Percentiles rank a stretch among this genome's conserved stretches.
Evolutionary conservation across 2,329 filamentous ascomycete species (phyloP).

Genomic region (Ceratocystis lukuohia): DNA sequence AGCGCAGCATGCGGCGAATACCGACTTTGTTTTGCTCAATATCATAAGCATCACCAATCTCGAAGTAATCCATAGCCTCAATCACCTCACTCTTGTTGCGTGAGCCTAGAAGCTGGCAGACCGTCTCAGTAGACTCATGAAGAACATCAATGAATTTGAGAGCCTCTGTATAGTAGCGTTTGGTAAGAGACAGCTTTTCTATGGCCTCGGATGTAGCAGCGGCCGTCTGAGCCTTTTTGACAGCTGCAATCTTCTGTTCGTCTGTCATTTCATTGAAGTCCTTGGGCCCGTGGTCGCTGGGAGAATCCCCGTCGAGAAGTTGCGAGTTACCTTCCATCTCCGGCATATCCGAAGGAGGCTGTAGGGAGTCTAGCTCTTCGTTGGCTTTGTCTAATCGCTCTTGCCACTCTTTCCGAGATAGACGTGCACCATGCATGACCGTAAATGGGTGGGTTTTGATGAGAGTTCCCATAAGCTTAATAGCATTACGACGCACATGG

Average conservation of each 20-base stretch:
- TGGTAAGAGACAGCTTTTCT: conserved; percentile 72
- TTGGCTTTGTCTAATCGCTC: conserved; percentile 71
- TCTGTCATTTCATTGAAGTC: conserved; percentile 73
- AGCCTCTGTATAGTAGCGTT: conserved; percentile 85
- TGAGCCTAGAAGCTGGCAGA: conserved; percentile 80
- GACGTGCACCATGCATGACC: conserved; percentile 75
- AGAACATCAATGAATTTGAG: conserved; percentile 87
- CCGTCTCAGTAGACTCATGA: conserved; percentile 63
- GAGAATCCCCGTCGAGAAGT: conserved; percentile 78
- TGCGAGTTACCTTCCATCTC: conserved; percentile 63
- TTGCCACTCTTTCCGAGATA: conserved; percentile 77
- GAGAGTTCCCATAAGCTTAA: conserved; percentile 76
- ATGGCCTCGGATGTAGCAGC: conserved; percentile 81
- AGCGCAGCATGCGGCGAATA: conserved; percentile 84
- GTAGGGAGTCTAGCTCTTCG: conserved; percentile 63
- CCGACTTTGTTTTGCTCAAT: conserved; percentile 85
- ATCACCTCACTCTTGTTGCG: conserved; percentile 98
- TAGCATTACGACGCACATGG: conserved; percentile 87
- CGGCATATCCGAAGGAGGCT: conserved; percentile 60
- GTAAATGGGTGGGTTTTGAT: conserved; percentile 93
- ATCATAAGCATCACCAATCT: conserved; percentile 89
- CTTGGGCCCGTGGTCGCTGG: conserved; percentile 49
- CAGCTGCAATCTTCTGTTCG: conserved; percentile 57
- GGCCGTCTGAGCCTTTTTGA: conserved; percentile 72
- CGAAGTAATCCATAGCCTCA: conserved; percentile 97